phyloP scores from a whole-genome alignment of 2,329 filamentous ascomycete species.

The Ascocoryne sarcoides region DNA sequence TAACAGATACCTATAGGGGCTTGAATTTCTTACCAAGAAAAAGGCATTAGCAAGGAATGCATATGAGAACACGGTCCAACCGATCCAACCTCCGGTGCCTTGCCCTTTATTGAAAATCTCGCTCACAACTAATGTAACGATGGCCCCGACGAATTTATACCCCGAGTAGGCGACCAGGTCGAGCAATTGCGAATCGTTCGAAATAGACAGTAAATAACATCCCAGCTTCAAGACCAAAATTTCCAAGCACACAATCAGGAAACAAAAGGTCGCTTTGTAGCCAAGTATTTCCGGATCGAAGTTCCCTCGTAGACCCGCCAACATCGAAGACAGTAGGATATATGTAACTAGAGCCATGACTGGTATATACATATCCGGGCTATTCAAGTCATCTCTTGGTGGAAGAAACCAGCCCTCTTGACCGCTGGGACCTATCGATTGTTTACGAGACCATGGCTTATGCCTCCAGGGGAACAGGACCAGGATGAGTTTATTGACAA shows the following conservation, averaged over 20 bases:
- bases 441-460: conserved; percentile 92
- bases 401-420: conserved; percentile 76
- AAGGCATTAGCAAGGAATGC: conserved; percentile 91
- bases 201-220: conserved; percentile 89
- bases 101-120: conserved; percentile 70
- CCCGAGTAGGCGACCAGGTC: conserved; percentile 94
- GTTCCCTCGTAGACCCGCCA: conserved; percentile 80
- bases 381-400: conserved; percentile 91
- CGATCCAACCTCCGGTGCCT: conserved; percentile 79
- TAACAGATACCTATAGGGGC: not conserved
- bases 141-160: conserved; percentile 98
- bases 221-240: conserved; percentile 86
- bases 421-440: conserved; percentile 60
- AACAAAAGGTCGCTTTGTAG: conserved; percentile 75
- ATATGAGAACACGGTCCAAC: conserved; percentile 84
- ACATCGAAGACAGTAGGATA: conserved; percentile 82
- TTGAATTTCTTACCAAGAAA: conserved; percentile 63
- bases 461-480: conserved; percentile 97
- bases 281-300: conserved; percentile 93
- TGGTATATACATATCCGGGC: conserved; percentile 98
- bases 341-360: conserved; percentile 98
- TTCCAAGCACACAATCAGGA: conserved; percentile 77
- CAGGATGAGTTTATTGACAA: conserved; percentile 83
- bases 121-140: conserved; percentile 72
- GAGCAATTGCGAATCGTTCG: conserved; percentile 84